These are phyloP conservation scores for Alternaria atra DNA, from an alignment of 2,329 filamentous ascomycete species.

Conservation along the genomic window DNA sequence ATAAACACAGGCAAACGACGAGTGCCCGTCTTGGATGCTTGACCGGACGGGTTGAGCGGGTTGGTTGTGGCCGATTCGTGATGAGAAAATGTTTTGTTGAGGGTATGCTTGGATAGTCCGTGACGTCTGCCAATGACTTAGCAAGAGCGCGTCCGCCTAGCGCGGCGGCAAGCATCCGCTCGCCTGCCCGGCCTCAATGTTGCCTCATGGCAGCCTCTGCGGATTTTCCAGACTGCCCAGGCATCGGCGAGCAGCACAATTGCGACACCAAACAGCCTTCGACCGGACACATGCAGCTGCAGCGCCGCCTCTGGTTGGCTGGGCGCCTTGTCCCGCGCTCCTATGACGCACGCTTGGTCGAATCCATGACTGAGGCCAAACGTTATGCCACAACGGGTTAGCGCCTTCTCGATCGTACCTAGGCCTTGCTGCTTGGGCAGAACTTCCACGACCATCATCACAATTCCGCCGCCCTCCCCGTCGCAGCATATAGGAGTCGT, in stretches of 20 bases:
- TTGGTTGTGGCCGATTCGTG: too few species aligned
- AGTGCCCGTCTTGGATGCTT: too few species aligned
- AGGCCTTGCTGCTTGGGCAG: constrained; percentile 18
- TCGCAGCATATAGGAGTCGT: not conserved
- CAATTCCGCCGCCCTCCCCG: not conserved
- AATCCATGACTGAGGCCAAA: constrained; percentile 11
- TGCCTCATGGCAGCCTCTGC: too few species aligned
- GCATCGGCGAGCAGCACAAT: constrained; percentile 7
- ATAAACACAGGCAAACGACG: too few species aligned
- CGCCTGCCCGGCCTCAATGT: not conserved
- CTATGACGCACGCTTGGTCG: constrained; percentile 11
- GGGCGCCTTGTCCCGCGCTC: not conserved
- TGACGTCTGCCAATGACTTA: constrained; percentile 8
- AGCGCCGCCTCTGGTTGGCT: not conserved
- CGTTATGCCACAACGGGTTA: constrained; percentile 3
- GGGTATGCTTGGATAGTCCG: not conserved
- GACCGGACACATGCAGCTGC: not conserved
- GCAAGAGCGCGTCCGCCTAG: constrained; percentile 2
- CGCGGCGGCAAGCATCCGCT: constrained; percentile 7
- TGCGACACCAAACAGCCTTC: not conserved
- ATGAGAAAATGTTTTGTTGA: not conserved
- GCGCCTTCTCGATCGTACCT: not conserved
- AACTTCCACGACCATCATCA: constrained; percentile 13
- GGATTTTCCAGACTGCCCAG: constrained; percentile 7
- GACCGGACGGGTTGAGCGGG: too few species aligned